Percentiles rank a stretch among this genome's conserved stretches.
Evolutionary conservation across 495 filamentous ascomycete species (phyloP).

Genomic region (Beverwykella pulmonaria): DNA sequence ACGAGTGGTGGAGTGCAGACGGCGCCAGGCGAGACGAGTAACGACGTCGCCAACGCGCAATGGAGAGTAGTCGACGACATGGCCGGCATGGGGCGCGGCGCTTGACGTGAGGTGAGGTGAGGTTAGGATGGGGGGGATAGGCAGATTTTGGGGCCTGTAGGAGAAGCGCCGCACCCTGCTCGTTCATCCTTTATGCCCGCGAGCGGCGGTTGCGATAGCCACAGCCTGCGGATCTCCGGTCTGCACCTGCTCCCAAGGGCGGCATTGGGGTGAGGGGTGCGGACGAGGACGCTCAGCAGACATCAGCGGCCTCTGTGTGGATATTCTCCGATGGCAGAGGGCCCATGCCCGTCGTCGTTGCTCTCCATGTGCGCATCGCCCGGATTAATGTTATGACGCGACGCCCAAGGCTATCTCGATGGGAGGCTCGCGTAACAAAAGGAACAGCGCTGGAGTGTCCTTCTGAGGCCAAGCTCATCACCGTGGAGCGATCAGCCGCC

Average conservation of each 20-base stretch:
- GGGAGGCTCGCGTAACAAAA: constrained; percentile 23
- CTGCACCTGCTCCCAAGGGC: background rate
- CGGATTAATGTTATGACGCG: constrained; percentile 12
- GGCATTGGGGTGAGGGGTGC: background rate
- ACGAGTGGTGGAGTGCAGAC: background rate
- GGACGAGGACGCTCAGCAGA: background rate
- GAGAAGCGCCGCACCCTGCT: constrained; percentile 27
- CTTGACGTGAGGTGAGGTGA: constrained; percentile 13
- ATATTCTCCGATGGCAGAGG: constrained; percentile 14
- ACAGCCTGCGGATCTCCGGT: background rate
- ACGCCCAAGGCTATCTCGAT: background rate
- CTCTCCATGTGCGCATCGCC: constrained; percentile 31
- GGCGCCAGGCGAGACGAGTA: constrained; percentile 13
- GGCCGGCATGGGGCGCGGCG: constrained; percentile 6
- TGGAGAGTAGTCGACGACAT: constrained; percentile 10
- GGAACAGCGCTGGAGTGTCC: background rate
- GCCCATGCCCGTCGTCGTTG: background rate
- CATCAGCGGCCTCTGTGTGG: too few relatives aligned
- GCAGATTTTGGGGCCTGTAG: constrained; percentile 3
- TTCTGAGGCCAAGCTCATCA: constrained; percentile 6
- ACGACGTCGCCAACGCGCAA: constrained; percentile 9
- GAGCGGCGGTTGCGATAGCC: background rate
- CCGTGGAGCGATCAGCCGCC: constrained; percentile 22
- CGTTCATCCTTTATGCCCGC: background rate
- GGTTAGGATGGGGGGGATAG: background rate